Base-by-base conservation (phyloP, 1,284 basidiomycete genomes). In the Pterula multifida region DNA sequence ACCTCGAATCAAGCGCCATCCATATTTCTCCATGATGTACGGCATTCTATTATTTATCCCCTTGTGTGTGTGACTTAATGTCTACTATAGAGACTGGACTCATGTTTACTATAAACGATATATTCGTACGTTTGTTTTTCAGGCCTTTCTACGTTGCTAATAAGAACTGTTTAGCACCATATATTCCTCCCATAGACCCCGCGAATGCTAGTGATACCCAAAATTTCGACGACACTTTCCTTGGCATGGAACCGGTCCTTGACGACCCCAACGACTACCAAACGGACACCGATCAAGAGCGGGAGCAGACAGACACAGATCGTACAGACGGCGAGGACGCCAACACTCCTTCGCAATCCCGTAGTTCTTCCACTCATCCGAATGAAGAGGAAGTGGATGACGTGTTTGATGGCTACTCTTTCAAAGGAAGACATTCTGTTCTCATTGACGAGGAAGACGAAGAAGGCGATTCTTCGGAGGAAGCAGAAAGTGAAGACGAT, bases 221-320 rank as follows among this genome's bases (percentile, higher is more conserved):
- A 65, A 97, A 98, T 68, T 98, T 98, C 64, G 95, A 98, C 64
- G 90, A 95, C 58, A 86, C 90, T 26, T 98, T 96, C 78, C 75
- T 98, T 51, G 90, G 91, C 61, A 94, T 96, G 85, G 85, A 88
- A 56, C 90, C 90, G 35, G 81, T 87, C 51, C 78, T 90, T 55
- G 84, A 89, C 55, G 87, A 85, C 57, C 79, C 74, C 53, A 73
- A 78, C 56, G 75, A 78, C 32, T 68, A 73, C 32, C 77, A 77
- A 36, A 64, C 70, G 49, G 70, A 69, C 46, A 47, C 45, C 12
- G 45, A 47, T 26, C 23, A 28, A 24, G 26, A 28, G 13, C 45
- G 45, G 19, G 45, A 47, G 6, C 65, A 70, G 21, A 84, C 83
- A 0, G 83, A 86, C 56, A 71, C 74, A 17, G 84, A 86, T 55